Base-by-base conservation (phyloP, 805 yeast species). In the Ogataea siamensis region DNA sequence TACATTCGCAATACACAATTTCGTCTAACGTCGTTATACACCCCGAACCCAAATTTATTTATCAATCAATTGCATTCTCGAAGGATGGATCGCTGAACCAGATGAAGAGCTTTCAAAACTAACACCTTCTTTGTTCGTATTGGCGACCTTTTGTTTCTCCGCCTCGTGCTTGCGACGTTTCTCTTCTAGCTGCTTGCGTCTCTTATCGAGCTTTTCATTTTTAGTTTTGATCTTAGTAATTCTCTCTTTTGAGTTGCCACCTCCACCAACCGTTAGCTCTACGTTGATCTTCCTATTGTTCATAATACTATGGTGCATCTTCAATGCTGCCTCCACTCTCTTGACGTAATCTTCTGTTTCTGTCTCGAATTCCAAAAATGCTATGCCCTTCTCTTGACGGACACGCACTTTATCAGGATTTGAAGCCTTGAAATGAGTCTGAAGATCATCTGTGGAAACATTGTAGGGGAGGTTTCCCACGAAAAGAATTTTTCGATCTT, bases 191-290 rank as follows among this genome's bases (percentile, higher is more conserved):
- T 37, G 40, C 16, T 18, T 31, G 4, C 94, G 73, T 55, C 89
- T 95, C 18, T 71, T 81, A 29, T 73, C 73, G 51, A 89, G 65
- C 53, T 80, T 81, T 30, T 76, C 82, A 59, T 91, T 91, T 70
- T 91, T 91, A 33, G 73, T 75, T 54, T 78, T 76, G 51, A 93
- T 71, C 63, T 93, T 93, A 39, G 75, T 72, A 32, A 76, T 51
- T 54, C 94, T 67, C 28, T 67, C 71, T 42, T 73, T 66, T 7
- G 94, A 80, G 59, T 91, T 91, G 40, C 97, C 97, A 32, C 99
- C 99, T 28, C 99, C 99, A 40, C 99, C 99, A 34, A 87, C 99
- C 2, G 98, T 93, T 52, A 93, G 71, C 60, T 93, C 99, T 23
- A 93, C 97, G 56, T 93, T 93, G 55, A 93, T 89, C 59, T 81